Evolutionary conservation across 495 filamentous ascomycete species (phyloP).

Genomic region (Evansstolkia leycettana): DNA sequence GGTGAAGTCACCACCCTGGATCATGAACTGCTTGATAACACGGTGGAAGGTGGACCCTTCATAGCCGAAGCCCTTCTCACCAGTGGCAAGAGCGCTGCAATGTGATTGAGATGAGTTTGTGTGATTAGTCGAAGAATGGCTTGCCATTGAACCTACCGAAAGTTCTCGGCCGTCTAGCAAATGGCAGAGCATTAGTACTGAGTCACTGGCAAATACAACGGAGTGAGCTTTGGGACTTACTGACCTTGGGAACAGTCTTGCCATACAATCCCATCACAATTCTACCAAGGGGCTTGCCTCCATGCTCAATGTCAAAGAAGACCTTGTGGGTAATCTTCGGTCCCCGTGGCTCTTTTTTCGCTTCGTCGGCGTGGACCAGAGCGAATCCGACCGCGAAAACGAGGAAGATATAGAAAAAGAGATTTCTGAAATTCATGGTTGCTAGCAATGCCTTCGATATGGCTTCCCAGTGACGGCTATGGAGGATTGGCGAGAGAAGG

Average conservation of each 20-base stretch:
- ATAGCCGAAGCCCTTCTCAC: conserved; percentile 95
- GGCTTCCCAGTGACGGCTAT: conserved; percentile 6
- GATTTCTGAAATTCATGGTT: conserved; percentile 38
- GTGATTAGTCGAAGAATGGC: neutral
- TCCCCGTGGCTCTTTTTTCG: conserved; percentile 65
- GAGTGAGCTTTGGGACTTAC: conserved; percentile 1
- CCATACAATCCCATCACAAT: conserved; percentile 94
- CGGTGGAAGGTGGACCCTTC: conserved; percentile 94
- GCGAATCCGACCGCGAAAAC: conserved; percentile 51
- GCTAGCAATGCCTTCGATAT: conserved; percentile 10
- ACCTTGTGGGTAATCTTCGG: conserved; percentile 96
- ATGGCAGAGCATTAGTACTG: conserved; percentile 3
- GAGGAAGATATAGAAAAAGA: conserved; percentile 55
- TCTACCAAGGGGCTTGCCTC: conserved; percentile 69
- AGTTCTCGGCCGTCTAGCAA: conserved; percentile 82
- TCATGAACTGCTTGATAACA: conserved; percentile 98
- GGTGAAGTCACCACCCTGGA: conserved; percentile 99
- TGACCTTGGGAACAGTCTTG: conserved; percentile 87
- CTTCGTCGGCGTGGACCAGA: conserved; percentile 60
- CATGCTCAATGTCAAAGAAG: conserved; percentile 91
- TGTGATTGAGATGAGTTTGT: conserved; percentile 4
- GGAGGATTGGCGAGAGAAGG: conserved; percentile 3
- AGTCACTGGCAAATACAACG: neutral
- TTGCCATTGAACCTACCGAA: conserved; percentile 58
- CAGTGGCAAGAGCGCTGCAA: conserved; percentile 71